A percentile compares a stretch with the other conserved stretches of the same genome.
Conservation (phyloP, 202 grass and related monocot species). For the Schoenoplectus triqueter region DNA sequence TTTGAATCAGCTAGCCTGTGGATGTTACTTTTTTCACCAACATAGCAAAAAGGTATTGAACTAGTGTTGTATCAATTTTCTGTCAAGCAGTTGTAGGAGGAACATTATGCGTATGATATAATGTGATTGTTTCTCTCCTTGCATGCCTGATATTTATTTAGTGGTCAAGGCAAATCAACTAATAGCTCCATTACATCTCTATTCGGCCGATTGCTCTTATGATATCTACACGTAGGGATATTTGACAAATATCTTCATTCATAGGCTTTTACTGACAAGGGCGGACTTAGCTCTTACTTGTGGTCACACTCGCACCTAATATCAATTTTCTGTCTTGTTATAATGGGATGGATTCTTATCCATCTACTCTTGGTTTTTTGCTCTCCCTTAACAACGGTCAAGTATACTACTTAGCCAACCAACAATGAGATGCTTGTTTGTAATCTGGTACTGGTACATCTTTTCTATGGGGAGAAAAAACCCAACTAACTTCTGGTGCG, state of each 20-base stretch:
- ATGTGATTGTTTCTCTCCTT: not conserved
- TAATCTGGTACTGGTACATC: not conserved
- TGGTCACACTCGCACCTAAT: not conserved
- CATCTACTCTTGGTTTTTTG: not conserved
- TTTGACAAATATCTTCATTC: not conserved
- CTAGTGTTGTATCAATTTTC: not conserved
- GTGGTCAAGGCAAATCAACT: not conserved
- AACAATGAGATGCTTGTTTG: not conserved
- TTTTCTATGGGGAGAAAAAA: not conserved
- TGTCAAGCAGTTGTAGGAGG: not conserved
- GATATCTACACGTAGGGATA: not conserved
- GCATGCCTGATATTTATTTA: not conserved
- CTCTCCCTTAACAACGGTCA: slow-evolving; percentile 4
- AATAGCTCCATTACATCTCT: not conserved
- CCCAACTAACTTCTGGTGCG: not conserved
- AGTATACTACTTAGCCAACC: not conserved
- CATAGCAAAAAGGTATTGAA: not conserved
- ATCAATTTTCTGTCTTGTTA: not conserved
- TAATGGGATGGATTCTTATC: slow-evolving; percentile 1
- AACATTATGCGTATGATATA: not conserved
- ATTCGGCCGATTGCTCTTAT: not conserved
- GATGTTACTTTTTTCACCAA: not conserved
- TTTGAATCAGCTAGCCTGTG: slow-evolving; percentile 9
- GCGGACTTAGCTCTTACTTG: not conserved
- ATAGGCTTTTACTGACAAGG: slow-evolving; percentile 1